Evolutionary conservation across 352 stramenopile species (phyloP).

Genomic region (Phytophthora sojae): DNA sequence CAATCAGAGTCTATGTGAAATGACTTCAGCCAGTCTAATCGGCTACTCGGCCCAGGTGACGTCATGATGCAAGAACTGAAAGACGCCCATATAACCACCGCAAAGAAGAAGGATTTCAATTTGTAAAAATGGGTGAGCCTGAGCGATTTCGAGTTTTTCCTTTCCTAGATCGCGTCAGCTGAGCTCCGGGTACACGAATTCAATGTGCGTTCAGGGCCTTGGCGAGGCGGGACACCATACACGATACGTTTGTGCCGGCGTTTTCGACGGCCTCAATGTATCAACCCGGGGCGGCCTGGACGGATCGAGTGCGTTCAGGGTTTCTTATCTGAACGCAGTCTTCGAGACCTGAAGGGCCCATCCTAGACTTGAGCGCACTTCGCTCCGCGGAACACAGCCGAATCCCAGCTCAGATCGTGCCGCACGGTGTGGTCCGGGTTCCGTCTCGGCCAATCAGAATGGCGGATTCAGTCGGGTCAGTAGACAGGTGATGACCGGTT

Average conservation of each 20-base stretch:
- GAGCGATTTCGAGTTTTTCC: too few species aligned
- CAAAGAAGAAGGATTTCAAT: too few species aligned
- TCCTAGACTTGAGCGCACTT: neutral
- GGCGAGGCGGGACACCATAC: neutral
- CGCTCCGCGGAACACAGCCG: neutral
- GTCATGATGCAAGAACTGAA: too few species aligned
- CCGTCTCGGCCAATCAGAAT: neutral
- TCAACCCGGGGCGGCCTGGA: neutral
- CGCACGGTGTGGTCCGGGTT: neutral
- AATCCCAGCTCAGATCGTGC: neutral
- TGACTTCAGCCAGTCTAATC: too few species aligned
- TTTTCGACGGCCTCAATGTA: neutral
- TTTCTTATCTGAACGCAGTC: neutral
- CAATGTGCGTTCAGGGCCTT: neutral
- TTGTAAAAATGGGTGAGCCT: too few species aligned
- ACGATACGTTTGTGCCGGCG: neutral
- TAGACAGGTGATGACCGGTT: neutral
- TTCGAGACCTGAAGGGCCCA: neutral
- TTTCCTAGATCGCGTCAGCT: neutral
- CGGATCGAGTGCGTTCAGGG: neutral
- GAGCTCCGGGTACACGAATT: neutral
- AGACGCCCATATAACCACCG: too few species aligned
- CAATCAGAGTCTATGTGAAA: too few species aligned
- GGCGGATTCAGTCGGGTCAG: neutral
- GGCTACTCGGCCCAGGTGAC: too few species aligned